A percentile compares a stretch with the other conserved stretches of the same genome.
Evolutionary conservation across 768 basidiomycete species (phyloP).

Genomic region (Vararia minispora): DNA sequence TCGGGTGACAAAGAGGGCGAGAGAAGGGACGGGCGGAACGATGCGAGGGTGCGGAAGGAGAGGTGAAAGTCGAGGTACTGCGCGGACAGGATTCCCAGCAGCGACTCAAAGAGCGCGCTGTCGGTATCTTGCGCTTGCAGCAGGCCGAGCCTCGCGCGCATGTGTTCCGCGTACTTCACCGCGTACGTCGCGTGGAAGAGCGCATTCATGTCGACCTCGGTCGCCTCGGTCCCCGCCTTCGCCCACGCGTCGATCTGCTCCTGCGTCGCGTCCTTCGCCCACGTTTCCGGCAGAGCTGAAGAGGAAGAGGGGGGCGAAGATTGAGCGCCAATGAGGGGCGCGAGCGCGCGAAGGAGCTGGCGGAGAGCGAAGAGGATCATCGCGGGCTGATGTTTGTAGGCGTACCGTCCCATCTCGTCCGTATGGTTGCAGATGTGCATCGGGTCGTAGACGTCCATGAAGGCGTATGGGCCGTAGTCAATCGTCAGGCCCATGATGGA

Average conservation of each 20-base stretch:
- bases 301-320: too few species aligned
- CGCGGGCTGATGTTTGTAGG: constrained; percentile 63
- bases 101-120: constrained; percentile 42
- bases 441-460: constrained; percentile 88
- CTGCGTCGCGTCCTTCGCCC: constrained; percentile 43
- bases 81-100: constrained; percentile 63
- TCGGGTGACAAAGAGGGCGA: constrained; percentile 12
- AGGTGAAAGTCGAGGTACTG: constrained; percentile 82
- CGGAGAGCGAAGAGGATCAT: constrained; percentile 79
- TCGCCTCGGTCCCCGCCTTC: constrained; percentile 37
- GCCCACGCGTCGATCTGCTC: constrained; percentile 56
- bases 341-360: constrained; percentile 63
- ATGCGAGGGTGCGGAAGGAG: constrained; percentile 64
- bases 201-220: constrained; percentile 50
- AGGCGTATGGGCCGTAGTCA: constrained; percentile 83
- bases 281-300: too few species aligned
- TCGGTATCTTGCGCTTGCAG: constrained; percentile 53
- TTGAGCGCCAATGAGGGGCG: constrained; percentile 80
- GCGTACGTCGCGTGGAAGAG: constrained; percentile 48
- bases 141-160: constrained; percentile 78
- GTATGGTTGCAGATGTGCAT: constrained; percentile 88
- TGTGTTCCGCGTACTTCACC: constrained; percentile 51
- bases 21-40: constrained; percentile 40
- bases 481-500: constrained; percentile 69
- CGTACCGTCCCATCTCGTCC: constrained; percentile 68